Conservation (phyloP, 2,329 filamentous ascomycete genomes). For the Pyrenophora graminea region DNA sequence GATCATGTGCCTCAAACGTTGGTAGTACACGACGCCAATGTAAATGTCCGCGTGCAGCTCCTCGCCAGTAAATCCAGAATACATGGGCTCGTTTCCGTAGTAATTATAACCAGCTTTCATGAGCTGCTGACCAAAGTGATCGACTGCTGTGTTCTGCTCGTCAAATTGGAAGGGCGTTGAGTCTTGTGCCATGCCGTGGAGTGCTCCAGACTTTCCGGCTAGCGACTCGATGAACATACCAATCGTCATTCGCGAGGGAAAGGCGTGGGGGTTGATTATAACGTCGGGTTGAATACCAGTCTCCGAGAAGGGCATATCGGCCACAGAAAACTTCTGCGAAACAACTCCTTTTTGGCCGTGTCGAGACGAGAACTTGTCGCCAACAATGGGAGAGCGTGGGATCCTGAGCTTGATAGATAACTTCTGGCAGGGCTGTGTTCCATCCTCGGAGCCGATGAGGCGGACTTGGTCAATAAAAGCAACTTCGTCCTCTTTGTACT, state of each 20-base stretch:
- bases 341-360: conserved; percentile 98
- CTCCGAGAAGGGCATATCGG: conserved; percentile 97
- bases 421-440: conserved; percentile 80
- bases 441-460: conserved; percentile 82
- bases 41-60: conserved; percentile 74
- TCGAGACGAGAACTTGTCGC: conserved; percentile 98
- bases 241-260: conserved; percentile 99
- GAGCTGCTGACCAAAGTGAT: conserved; percentile 95
- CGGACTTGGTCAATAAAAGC: conserved; percentile 93
- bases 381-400: conserved; percentile 87
- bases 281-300: conserved; percentile 95
- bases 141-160: conserved; percentile 86
- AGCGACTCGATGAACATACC: conserved; percentile 99
- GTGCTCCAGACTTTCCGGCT: conserved; percentile 89
- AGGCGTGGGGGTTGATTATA: conserved; percentile 99
- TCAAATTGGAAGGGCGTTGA: conserved; percentile 94
- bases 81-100: conserved; percentile 98
- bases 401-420: conserved; percentile 92
- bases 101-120: conserved; percentile 97
- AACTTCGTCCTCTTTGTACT: conserved; percentile 90
- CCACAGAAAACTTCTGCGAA: conserved; percentile 91
- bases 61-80: conserved; percentile 89
- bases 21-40: conserved; percentile 96
- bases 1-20: conserved; percentile 97
- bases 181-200: conserved; percentile 95